Conservation (phyloP, 805 yeast genomes). For the Yamadazyma insecticola region DNA sequence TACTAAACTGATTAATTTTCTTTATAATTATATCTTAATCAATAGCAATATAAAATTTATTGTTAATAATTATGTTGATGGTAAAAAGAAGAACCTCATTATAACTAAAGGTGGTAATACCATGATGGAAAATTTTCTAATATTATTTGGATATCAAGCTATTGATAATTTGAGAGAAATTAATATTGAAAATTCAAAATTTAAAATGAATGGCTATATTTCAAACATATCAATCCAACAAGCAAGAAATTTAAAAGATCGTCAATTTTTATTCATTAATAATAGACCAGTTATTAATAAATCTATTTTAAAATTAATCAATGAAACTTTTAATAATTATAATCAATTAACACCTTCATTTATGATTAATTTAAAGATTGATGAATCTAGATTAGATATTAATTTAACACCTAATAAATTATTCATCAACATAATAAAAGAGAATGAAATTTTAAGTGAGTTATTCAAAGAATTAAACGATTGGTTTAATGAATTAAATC, state of each 20-base stretch:
- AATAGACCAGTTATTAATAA: conserved; percentile 66
- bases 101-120: conserved; percentile 50
- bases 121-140: conserved; percentile 49
- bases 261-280: conserved; percentile 75
- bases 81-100: conserved; percentile 49
- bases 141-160: conserved; percentile 68
- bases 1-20: conserved; percentile 53
- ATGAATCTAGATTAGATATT: conserved; percentile 59
- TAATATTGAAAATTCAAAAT: conserved; percentile 28
- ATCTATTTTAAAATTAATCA: conserved; percentile 52
- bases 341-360: conserved; percentile 75
- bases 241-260: conserved; percentile 58
- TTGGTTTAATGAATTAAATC: too few species aligned
- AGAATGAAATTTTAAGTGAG: too few species aligned
- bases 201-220: conserved; percentile 53
- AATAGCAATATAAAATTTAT: conserved; percentile 53
- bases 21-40: conserved; percentile 69
- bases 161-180: conserved; percentile 54
- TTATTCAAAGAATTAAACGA: too few species aligned
- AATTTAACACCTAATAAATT: conserved; percentile 93
- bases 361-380: conserved; percentile 54
- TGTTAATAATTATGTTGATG: conserved; percentile 41
- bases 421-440: conserved; percentile 49
- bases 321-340: conserved; percentile 68
- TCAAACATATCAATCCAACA: conserved; percentile 78